These are phyloP conservation scores for Lolium multiflorum DNA, from an alignment of 176 grass and related monocot species.

Conservation along the genomic window DNA sequence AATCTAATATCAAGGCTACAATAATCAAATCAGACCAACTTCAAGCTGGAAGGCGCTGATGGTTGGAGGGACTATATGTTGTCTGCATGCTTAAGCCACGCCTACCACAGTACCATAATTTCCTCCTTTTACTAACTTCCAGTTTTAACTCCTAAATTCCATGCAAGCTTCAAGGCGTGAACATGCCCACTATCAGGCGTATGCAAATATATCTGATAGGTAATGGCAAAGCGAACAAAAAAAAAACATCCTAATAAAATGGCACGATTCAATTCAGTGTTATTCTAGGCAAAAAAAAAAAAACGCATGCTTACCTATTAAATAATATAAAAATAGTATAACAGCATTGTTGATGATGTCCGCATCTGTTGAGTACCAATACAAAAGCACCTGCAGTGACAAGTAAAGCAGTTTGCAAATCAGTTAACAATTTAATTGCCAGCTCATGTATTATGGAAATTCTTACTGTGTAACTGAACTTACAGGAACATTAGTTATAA, in stretches of 20 bases:
- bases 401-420: slow-evolving; percentile 36
- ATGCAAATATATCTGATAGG: slow-evolving; percentile 35
- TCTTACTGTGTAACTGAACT: slow-evolving; percentile 52
- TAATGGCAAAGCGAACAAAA: slow-evolving; percentile 5
- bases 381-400: slow-evolving; percentile 69
- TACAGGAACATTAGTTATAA: slow-evolving; percentile 94
- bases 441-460: slow-evolving; percentile 28
- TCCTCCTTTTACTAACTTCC: slow-evolving; percentile 15
- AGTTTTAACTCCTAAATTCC: slow-evolving; percentile 5
- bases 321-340: slow-evolving; percentile 91
- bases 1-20: background rate
- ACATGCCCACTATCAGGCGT: background rate
- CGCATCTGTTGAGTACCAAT: slow-evolving; percentile 63
- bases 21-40: slow-evolving; percentile 19
- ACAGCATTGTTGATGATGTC: slow-evolving; percentile 64
- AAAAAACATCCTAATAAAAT: slow-evolving; percentile 12
- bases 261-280: background rate
- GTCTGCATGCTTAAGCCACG: slow-evolving; percentile 5
- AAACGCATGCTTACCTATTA: slow-evolving; percentile 67
- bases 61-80: background rate
- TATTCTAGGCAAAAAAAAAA: slow-evolving; percentile 29
- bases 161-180: slow-evolving; percentile 35
- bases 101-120: slow-evolving; percentile 1
- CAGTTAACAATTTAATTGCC: slow-evolving; percentile 4
- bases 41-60: background rate